A percentile compares a stretch with the other conserved stretches of the same genome.
Evolutionary conservation across 805 yeast species (phyloP).

Genomic region (Ogataea dorogensis): DNA sequence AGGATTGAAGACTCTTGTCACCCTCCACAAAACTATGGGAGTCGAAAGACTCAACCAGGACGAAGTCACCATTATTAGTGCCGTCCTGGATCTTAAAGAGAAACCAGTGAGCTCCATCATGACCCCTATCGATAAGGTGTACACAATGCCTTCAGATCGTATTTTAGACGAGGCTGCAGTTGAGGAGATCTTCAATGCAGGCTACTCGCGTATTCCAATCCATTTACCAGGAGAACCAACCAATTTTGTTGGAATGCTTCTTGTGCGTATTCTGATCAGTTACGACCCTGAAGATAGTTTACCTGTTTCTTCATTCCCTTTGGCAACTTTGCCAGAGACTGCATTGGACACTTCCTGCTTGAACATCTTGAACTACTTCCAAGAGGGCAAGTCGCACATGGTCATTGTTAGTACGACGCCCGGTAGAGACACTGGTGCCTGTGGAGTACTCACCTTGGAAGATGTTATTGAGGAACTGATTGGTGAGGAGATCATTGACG

Average conservation of each 20-base stretch:
- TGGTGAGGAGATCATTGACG: constrained; percentile 97
- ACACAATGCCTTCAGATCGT: constrained; percentile 80
- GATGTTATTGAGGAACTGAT: constrained; percentile 98
- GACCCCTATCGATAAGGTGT: constrained; percentile 93
- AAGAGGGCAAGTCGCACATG: constrained; percentile 98
- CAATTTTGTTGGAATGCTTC: constrained; percentile 91
- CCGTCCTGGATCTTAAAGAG: constrained; percentile 91
- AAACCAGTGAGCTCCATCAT: constrained; percentile 82
- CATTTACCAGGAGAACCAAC: constrained; percentile 85
- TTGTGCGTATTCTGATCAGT: constrained; percentile 87
- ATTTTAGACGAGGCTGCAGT: constrained; percentile 81
- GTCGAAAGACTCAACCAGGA: constrained; percentile 90
- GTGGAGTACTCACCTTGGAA: constrained; percentile 90
- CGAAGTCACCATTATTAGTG: constrained; percentile 93
- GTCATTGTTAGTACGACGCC: constrained; percentile 86
- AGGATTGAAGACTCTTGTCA: constrained; percentile 90
- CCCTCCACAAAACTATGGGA: constrained; percentile 92
- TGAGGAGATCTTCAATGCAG: constrained; percentile 88
- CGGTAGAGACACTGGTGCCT: constrained; percentile 74
- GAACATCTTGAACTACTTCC: constrained; percentile 92
- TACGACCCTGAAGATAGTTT: constrained; percentile 96
- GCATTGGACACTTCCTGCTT: constrained; percentile 88
- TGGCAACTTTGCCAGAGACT: constrained; percentile 96
- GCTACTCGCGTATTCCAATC: constrained; percentile 93
- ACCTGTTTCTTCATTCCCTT: constrained; percentile 89